These are phyloP conservation scores for Stemphylium vesicarium DNA, from an alignment of 2,329 filamentous ascomycete genomes.

Conservation along the genomic window DNA sequence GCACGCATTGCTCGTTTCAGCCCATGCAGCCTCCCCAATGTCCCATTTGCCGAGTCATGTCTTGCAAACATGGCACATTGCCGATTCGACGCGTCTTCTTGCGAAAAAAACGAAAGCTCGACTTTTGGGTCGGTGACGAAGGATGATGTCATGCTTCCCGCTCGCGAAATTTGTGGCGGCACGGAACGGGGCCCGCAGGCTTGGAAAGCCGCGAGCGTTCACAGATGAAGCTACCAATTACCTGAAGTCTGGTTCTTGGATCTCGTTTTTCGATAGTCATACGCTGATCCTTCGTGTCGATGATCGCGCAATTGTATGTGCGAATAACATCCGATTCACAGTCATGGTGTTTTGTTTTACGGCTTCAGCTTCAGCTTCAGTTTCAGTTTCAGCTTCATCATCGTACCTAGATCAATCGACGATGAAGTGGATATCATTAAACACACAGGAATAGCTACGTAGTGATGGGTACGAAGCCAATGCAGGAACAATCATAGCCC, in stretches of 20 bases:
- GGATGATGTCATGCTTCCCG: conserved; percentile 24
- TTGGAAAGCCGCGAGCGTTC: conserved; percentile 2
- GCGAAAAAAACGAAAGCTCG: background rate
- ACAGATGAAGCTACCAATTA: conserved; percentile 2
- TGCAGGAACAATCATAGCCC: conserved; percentile 20
- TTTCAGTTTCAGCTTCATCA: background rate
- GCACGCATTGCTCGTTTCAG: conserved; percentile 1
- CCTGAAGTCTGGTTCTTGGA: conserved; percentile 24
- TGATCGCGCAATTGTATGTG: conserved; percentile 16
- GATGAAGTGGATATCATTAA: conserved; percentile 9
- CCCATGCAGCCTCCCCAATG: background rate
- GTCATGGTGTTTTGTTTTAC: background rate
- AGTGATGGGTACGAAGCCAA: background rate
- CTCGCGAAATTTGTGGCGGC: conserved; percentile 6
- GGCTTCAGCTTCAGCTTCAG: background rate
- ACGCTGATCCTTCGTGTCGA: conserved; percentile 5
- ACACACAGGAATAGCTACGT: background rate
- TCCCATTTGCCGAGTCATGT: conserved; percentile 3
- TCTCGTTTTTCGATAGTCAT: conserved; percentile 5
- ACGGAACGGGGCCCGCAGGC: conserved; percentile 10
- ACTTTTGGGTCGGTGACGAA: conserved; percentile 19
- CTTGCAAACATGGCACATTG: background rate
- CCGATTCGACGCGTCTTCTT: background rate
- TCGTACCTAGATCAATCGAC: conserved; percentile 2
- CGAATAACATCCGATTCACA: conserved; percentile 1